Evolutionary conservation across 805 yeast genomes (phyloP).

Genomic region (Wickerhamiella australiensis): DNA sequence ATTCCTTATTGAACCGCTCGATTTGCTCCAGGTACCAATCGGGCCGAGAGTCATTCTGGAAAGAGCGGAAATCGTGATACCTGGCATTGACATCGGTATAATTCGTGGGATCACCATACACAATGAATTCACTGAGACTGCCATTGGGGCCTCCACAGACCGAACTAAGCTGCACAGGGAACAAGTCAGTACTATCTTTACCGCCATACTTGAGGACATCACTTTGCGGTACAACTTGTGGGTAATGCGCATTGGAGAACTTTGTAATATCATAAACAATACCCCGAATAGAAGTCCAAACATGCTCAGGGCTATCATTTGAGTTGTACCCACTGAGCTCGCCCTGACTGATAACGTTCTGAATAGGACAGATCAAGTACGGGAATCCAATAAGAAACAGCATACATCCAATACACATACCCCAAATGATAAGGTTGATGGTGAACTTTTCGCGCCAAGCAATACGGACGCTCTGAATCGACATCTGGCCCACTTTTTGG

Average conservation of each 20-base stretch:
- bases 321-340: conserved; percentile 27
- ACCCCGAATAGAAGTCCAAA: conserved; percentile 31
- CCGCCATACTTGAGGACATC: conserved; percentile 32
- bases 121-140: conserved; percentile 21
- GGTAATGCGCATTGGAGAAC: conserved; percentile 32
- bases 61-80: conserved; percentile 34
- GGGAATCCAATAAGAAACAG: conserved; percentile 32
- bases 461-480: conserved; percentile 29
- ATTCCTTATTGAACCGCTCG: conserved; percentile 28
- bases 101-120: conserved; percentile 27
- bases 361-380: conserved; percentile 32
- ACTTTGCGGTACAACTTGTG: conserved; percentile 28
- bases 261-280: conserved; percentile 31
- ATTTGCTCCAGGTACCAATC: conserved; percentile 34
- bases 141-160: conserved; percentile 30
- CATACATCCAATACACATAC: conserved; percentile 27
- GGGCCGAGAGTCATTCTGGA: conserved; percentile 31
- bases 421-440: conserved; percentile 33
- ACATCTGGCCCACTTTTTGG: conserved; percentile 25
- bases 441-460: conserved; percentile 36
- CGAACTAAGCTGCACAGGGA: conserved; percentile 33
- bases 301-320: conserved; percentile 25
- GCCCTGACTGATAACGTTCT: conserved; percentile 27
- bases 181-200: conserved; percentile 27
- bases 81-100: conserved; percentile 31